These are phyloP conservation scores for Venturia carpophila DNA, from an alignment of 2,329 filamentous ascomycete genomes.

Conservation along the genomic window DNA sequence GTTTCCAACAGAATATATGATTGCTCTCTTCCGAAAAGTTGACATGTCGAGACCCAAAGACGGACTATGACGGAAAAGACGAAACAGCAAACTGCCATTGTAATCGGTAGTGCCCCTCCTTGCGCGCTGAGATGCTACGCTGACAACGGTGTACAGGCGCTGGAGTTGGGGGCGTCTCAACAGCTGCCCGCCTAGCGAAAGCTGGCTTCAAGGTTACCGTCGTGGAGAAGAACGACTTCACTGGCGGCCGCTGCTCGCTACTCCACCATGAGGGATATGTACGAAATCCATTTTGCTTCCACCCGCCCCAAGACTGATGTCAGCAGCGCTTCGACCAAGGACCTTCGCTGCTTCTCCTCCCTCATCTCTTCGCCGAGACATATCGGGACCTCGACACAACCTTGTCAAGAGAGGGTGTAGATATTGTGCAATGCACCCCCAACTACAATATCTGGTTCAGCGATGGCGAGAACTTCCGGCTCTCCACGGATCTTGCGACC, in stretches of 20 bases:
- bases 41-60: background rate
- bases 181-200: slow-evolving; percentile 62
- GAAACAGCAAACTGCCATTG: slow-evolving; percentile 4
- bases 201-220: slow-evolving; percentile 65
- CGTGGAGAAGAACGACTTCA: slow-evolving; percentile 68
- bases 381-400: slow-evolving; percentile 62
- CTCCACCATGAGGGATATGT: slow-evolving; percentile 53
- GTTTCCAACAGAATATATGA: background rate
- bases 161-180: slow-evolving; percentile 63
- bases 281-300: slow-evolving; percentile 20
- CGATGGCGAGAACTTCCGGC: slow-evolving; percentile 55
- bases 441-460: slow-evolving; percentile 71
- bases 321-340: slow-evolving; percentile 63
- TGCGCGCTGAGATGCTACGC: background rate
- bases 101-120: slow-evolving; percentile 2
- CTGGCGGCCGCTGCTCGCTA: slow-evolving; percentile 62
- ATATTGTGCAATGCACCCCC: slow-evolving; percentile 62
- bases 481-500: slow-evolving; percentile 58
- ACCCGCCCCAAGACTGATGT: slow-evolving; percentile 18
- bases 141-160: slow-evolving; percentile 42
- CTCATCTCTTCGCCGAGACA: slow-evolving; percentile 60
- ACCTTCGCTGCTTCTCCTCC: slow-evolving; percentile 64
- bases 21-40: background rate
- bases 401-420: slow-evolving; percentile 56
- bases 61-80: slow-evolving; percentile 6